Base-by-base conservation (phyloP, 2,329 filamentous ascomycete species). In the Aspergillus awamori region DNA sequence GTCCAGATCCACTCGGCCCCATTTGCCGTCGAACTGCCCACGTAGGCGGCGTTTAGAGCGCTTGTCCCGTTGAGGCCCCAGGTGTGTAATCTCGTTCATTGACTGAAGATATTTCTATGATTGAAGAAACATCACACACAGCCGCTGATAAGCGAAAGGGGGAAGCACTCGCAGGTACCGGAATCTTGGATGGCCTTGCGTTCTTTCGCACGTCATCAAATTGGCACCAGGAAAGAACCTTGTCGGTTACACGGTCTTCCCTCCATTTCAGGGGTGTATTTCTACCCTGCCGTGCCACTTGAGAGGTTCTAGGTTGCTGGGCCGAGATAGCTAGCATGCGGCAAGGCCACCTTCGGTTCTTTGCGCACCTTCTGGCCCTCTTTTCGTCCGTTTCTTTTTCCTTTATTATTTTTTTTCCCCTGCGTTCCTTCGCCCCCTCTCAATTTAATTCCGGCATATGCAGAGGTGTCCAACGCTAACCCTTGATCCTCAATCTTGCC, bases 401-500 rank as follows among this genome's bases (percentile, higher is more conserved):
- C 45, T 51, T 47, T 63, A 61, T 53, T 61, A 63, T 63, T 60
- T 63, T 58, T 64, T 70, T 64, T 57, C 65, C 66, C 54, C 20
- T 15, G 13, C 8, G 22, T 53, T 24, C n/a, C 8, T 24, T 22
- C 30, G 22, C 10, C 41, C 38, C 49, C 20, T 24, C 53, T 17
- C 41, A 36, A 38, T 30, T 53, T 47, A 26, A 33, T 49, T 48
- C 54, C 60, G 62, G 64, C 61, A 62, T 67, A 75, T 74, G 72
- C 72, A 74, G 47, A 70, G 71, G 63, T 75, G 72, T 76, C 72
- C 69, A 73, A 76, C 66, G 63, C 57, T 56, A 58, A 53, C 58
- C 57, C 59, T 49, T 59, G 62, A 67, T 65, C 58, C 64, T 67
- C 63, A 62, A 63, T 60, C 64, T 63, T 69, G 67, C 67, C 68